A percentile compares a stretch with the other conserved stretches of the same genome.
phyloP scores from a whole-genome alignment of 139 green algal genomes.

The Desmodesmus armatus region DNA sequence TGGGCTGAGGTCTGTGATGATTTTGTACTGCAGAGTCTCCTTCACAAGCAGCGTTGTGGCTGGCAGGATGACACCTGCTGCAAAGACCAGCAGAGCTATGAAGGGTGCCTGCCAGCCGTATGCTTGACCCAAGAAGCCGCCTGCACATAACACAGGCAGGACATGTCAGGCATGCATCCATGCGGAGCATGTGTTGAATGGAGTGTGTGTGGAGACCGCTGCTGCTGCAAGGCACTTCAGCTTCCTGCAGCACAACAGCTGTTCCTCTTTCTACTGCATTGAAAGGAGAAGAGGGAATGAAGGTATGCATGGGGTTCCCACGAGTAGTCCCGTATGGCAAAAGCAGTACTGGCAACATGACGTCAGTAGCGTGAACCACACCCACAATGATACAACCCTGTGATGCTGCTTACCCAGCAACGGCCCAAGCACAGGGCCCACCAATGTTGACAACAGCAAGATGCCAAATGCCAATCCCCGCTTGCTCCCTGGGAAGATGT shows the following conservation, averaged over 20 bases:
- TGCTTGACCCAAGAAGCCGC: too few relatives aligned
- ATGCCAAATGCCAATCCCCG: constrained; percentile 16
- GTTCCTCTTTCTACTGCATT: too few relatives aligned
- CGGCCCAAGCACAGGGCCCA: constrained; percentile 16
- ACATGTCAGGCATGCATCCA: too few relatives aligned
- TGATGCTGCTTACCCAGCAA: background rate
- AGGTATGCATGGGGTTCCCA: too few relatives aligned
- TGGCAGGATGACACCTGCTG: background rate
- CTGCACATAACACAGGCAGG: too few relatives aligned
- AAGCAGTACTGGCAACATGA: too few relatives aligned
- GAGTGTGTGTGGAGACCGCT: too few relatives aligned
- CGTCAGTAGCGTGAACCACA: background rate
- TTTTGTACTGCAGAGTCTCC: constrained; percentile 32
- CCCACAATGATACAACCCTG: background rate
- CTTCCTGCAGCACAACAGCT: too few relatives aligned
- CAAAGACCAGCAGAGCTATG: constrained; percentile 3
- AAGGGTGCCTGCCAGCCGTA: constrained; percentile 30
- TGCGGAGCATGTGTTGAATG: too few relatives aligned
- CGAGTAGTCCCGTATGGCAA: too few relatives aligned
- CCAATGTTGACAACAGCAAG: constrained; percentile 6
- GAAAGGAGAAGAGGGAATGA: too few relatives aligned
- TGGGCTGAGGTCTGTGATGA: background rate
- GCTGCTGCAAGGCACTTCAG: too few relatives aligned
- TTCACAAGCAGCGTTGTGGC: background rate
- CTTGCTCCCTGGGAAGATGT: constrained; percentile 4